These are phyloP conservation scores for Camelina neglecta DNA, from an alignment of 345 rosid species.

Conservation along the genomic window DNA sequence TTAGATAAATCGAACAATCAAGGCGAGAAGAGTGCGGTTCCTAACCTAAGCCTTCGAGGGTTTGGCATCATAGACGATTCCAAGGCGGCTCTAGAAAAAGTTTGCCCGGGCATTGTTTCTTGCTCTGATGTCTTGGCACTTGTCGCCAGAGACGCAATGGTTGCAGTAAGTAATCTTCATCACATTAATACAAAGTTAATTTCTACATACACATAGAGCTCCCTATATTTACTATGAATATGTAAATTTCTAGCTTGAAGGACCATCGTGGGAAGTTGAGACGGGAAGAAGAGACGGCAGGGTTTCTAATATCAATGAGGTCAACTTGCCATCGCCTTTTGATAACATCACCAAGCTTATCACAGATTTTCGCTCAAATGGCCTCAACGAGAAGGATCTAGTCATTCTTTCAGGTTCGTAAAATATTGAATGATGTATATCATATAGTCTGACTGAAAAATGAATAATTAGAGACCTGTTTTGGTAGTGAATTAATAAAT, in stretches of 20 bases:
- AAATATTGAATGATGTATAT: too few species aligned
- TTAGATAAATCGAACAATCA: slow-evolving; percentile 48
- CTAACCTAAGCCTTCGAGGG: slow-evolving; percentile 58
- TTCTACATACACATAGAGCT: neutral
- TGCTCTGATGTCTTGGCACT: slow-evolving; percentile 69
- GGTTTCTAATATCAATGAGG: slow-evolving; percentile 54
- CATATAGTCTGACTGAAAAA: neutral
- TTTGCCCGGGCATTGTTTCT: slow-evolving; percentile 68
- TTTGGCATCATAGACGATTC: slow-evolving; percentile 62
- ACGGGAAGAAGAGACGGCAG: slow-evolving; percentile 80
- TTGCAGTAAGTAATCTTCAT: slow-evolving; percentile 48
- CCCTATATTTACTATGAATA: neutral
- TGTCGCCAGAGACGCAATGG: slow-evolving; percentile 63
- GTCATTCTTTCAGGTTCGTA: slow-evolving; percentile 69
- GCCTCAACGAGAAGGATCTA: slow-evolving; percentile 65
- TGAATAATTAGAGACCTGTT: neutral
- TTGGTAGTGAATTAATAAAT: neutral
- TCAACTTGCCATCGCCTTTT: slow-evolving; percentile 63
- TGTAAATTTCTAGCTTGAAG: slow-evolving; percentile 44
- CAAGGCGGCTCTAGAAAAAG: slow-evolving; percentile 56
- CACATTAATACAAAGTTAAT: neutral
- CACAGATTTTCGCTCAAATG: slow-evolving; percentile 46
- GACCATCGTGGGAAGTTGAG: slow-evolving; percentile 65
- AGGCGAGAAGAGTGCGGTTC: slow-evolving; percentile 58
- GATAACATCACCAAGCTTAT: slow-evolving; percentile 55